Conservation (phyloP, 2,329 filamentous ascomycete species). For the Cladosporium colombiae region DNA sequence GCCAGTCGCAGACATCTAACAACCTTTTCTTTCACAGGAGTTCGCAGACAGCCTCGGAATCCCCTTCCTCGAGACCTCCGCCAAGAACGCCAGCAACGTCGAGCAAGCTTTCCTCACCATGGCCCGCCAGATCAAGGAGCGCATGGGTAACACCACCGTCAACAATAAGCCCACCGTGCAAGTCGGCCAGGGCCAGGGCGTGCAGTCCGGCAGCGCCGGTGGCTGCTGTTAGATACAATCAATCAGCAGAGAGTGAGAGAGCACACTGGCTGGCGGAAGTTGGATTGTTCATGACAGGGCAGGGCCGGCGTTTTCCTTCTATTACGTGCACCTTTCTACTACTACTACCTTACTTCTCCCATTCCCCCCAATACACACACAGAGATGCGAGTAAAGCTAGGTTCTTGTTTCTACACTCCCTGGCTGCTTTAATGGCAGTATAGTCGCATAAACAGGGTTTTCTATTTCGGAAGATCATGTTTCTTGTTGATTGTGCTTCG, state of each 20-base stretch:
- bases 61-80: conserved; percentile 98
- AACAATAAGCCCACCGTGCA: conserved; percentile 99
- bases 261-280: conserved; percentile 5
- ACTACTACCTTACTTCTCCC: neutral
- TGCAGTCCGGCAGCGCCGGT: conserved; percentile 80
- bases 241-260: neutral
- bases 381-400: conserved; percentile 1
- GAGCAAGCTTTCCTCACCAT: conserved; percentile 99
- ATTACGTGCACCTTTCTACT: conserved; percentile 6
- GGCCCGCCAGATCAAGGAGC: conserved; percentile 99
- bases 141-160: conserved; percentile 95
- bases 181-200: conserved; percentile 90
- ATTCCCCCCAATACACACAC: neutral
- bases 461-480: neutral
- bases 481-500: neutral
- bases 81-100: conserved; percentile 99
- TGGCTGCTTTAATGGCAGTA: conserved; percentile 7
- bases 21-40: conserved; percentile 62
- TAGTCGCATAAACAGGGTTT: conserved; percentile 6
- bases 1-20: neutral
- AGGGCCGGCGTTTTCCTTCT: conserved; percentile 9
- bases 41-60: conserved; percentile 98
- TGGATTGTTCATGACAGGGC: conserved; percentile 18
- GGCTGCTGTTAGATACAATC: conserved; percentile 79
- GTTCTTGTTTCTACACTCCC: neutral